Base-by-base conservation (phyloP, 1,139 yeast species). In the Zygosaccharomyces pseudobailii region DNA sequence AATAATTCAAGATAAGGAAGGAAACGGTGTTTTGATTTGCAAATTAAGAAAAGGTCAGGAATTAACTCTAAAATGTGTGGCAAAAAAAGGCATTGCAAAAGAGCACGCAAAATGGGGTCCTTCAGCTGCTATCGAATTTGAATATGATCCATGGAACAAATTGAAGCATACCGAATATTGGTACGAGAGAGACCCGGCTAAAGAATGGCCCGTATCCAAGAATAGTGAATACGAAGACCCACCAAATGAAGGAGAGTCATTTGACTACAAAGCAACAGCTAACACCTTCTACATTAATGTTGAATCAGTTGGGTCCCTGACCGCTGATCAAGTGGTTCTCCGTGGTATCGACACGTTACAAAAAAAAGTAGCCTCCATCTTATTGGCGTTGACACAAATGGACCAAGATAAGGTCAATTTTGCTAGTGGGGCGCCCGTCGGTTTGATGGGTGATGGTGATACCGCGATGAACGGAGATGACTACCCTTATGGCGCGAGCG, bases 51-150 rank as follows among this genome's bases (percentile, higher is more conserved):
- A 86, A 65, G 95, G 90, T 65, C 99, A 92, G 71, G 97, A 92
- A 65, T 74, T 92, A 58, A 78, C 86, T 57, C 71, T 92, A 52
- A 83, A 86, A 54, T 92, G 99, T 70, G 86, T 92, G 54, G 98
- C 99, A 46, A 92, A 94, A 68, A 92, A 92, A 71, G 98, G 99
- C 38, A 92, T 94, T 52, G 90, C 97, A 38, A 92, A 94, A 67
- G 99, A 92, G 67, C 99, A 92, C 64, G 97, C 98, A 45, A 92
- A 92, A 65, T 92, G 98, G 98, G 84, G 95, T 5, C 97, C 98
- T 1, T 87, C 95, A 58, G 79, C 97, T 0, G 98, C 98, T n/a
- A 78, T 94, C 48, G 97, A 95, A 22, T 92, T 92, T 62, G 99
- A 92, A 69, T 92, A 92, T 63, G 99, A 92, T 65, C 99, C 99